Percentiles rank a stretch among this genome's conserved stretches.
Conservation (phyloP, 176 grass and related monocot genomes). For the Phyllostachys edulis region DNA sequence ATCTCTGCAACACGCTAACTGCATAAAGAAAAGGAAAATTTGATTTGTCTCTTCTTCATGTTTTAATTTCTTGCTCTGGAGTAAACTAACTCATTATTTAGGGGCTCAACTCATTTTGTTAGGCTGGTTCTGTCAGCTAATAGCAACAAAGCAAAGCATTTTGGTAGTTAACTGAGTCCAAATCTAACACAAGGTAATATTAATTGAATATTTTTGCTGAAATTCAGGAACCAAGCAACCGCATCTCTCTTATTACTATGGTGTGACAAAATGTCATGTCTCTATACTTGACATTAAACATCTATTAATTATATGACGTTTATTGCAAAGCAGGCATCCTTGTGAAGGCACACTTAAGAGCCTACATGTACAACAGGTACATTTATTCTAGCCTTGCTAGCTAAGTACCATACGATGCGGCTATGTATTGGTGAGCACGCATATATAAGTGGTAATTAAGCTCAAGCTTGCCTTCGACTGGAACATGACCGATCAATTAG, state of each 20-base stretch:
- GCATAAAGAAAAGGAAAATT: neutral
- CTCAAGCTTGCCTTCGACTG: slow-evolving; percentile 23
- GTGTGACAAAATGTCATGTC: slow-evolving; percentile 31
- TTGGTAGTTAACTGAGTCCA: neutral
- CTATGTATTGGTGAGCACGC: slow-evolving; percentile 14
- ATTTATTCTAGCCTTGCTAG: slow-evolving; percentile 33
- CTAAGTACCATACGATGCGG: slow-evolving; percentile 29
- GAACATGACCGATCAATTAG: neutral
- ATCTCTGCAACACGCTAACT: neutral
- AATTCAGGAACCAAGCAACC: neutral
- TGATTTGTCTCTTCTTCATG: neutral
- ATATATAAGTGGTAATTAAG: neutral
- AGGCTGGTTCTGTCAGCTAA: neutral
- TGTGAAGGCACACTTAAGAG: slow-evolving; percentile 27
- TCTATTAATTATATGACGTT: neutral
- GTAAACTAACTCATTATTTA: neutral
- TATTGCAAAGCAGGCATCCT: slow-evolving; percentile 16
- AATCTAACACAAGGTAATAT: neutral
- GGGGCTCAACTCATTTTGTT: neutral
- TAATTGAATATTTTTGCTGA: neutral
- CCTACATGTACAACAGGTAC: neutral
- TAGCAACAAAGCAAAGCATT: neutral
- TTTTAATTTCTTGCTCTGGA: neutral
- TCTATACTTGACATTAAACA: neutral
- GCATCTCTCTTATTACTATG: slow-evolving; percentile 29